Evolutionary conservation across 495 filamentous ascomycete genomes (phyloP).

Genomic region (Gamarada debralockiae): DNA sequence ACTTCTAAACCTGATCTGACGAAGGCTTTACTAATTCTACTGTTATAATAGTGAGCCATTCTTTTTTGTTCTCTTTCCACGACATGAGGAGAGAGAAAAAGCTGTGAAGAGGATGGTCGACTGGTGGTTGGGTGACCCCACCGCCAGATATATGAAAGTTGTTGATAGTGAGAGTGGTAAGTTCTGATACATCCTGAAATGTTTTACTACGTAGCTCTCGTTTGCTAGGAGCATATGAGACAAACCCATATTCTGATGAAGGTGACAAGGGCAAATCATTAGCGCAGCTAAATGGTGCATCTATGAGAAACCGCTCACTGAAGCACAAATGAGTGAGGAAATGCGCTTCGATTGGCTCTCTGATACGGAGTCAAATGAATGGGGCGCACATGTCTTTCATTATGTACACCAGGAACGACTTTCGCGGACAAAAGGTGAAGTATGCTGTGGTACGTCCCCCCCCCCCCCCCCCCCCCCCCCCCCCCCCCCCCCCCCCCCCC

Average conservation of each 20-base stretch:
- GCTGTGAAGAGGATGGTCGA: conserved; percentile 5
- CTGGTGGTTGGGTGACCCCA: conserved; percentile 6
- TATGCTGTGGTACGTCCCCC: conserved; percentile 4
- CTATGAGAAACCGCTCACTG: conserved; percentile 1
- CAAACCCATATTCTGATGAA: neutral
- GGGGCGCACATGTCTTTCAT: conserved; percentile 1
- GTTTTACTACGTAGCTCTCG: neutral
- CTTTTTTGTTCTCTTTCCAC: conserved; percentile 2
- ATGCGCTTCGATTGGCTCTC: neutral
- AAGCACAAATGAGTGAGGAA: neutral
- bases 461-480: too few relatives aligned
- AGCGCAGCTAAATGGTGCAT: conserved; percentile 6
- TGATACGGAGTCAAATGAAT: neutral
- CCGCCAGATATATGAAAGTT: conserved; percentile 4
- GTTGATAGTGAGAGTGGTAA: conserved; percentile 7
- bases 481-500: too few relatives aligned
- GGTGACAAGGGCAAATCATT: neutral
- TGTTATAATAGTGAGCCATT: conserved; percentile 1
- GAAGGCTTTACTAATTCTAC: neutral
- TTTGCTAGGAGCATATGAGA: neutral
- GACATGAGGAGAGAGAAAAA: conserved; percentile 4
- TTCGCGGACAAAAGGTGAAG: neutral
- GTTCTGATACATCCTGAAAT: neutral
- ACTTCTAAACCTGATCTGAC: too few relatives aligned
- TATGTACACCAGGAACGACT: conserved; percentile 1